Conservation (phyloP, 768 basidiomycete species). For the Suillus clintonianus region DNA sequence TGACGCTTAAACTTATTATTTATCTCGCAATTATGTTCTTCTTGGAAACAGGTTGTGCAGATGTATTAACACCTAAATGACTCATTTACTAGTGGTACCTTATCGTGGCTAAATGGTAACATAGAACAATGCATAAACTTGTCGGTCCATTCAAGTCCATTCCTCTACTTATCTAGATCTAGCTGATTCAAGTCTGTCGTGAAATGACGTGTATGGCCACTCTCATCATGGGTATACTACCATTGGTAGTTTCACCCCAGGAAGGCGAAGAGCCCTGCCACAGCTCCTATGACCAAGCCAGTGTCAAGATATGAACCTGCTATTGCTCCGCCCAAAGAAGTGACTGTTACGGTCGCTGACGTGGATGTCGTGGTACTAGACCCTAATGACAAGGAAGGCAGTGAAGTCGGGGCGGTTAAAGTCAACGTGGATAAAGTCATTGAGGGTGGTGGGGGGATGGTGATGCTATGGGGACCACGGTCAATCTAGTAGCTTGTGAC, state of each 20-base stretch:
- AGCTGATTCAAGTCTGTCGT: neutral
- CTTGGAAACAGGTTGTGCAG: neutral
- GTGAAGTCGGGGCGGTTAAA: neutral
- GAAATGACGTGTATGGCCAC: neutral
- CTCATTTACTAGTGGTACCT: neutral
- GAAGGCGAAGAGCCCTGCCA: slow-evolving; percentile 3
- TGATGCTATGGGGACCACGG: neutral
- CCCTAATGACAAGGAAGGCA: neutral
- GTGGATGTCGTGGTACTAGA: neutral
- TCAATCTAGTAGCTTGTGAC: neutral
- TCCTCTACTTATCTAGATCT: neutral
- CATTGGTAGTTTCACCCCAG: neutral
- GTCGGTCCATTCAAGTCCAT: neutral
- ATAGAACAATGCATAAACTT: neutral
- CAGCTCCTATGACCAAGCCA: slow-evolving; percentile 5
- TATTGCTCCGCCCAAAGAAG: neutral
- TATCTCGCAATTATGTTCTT: neutral
- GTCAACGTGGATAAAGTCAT: neutral
- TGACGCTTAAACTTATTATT: neutral
- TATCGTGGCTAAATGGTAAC: neutral
- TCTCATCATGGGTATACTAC: neutral
- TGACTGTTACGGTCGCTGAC: neutral
- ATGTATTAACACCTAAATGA: neutral
- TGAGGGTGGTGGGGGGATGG: neutral
- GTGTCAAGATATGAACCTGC: neutral